phyloP scores from a whole-genome alignment of 192 early-diverging fungal species.

The Coemansia sp. region DNA sequence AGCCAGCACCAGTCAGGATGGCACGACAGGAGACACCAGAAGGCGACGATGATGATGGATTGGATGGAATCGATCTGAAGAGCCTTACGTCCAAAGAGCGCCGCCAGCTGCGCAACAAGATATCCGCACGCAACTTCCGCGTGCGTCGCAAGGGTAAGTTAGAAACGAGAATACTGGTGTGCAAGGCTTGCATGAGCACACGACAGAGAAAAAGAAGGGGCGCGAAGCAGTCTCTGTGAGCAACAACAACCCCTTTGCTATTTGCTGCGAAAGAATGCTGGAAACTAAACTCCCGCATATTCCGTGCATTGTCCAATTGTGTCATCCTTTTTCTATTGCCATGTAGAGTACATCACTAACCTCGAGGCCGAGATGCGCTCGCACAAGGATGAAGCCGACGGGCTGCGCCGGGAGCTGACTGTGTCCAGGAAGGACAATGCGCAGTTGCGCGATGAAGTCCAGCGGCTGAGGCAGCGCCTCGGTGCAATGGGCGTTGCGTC shows the following conservation, averaged over 20 bases:
- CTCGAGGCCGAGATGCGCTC: conserved; percentile 61
- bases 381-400: conserved; percentile 56
- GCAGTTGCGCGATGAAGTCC: conserved; percentile 44
- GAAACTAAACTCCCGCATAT: background rate
- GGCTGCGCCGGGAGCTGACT: conserved; percentile 48
- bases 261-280: background rate
- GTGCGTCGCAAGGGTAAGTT: conserved; percentile 73
- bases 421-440: conserved; percentile 32
- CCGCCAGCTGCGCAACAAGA: conserved; percentile 82
- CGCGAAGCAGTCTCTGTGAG: background rate
- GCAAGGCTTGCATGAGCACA: background rate
- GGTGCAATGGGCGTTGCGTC: conserved; percentile 10
- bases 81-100: conserved; percentile 72
- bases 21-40: conserved; percentile 17
- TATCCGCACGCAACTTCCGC: conserved; percentile 83
- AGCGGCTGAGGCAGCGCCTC: conserved; percentile 24
- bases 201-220: background rate
- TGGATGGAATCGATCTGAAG: conserved; percentile 58
- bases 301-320: background rate
- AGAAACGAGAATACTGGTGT: background rate
- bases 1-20: background rate
- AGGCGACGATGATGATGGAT: conserved; percentile 30
- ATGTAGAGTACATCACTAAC: conserved; percentile 60
- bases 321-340: conserved; percentile 3
- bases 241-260: too few species aligned